A percentile compares a stretch with the other conserved stretches of the same genome.
phyloP scores from a whole-genome alignment of 2,329 filamentous ascomycete genomes.

The Dothideomycetes sp. region DNA sequence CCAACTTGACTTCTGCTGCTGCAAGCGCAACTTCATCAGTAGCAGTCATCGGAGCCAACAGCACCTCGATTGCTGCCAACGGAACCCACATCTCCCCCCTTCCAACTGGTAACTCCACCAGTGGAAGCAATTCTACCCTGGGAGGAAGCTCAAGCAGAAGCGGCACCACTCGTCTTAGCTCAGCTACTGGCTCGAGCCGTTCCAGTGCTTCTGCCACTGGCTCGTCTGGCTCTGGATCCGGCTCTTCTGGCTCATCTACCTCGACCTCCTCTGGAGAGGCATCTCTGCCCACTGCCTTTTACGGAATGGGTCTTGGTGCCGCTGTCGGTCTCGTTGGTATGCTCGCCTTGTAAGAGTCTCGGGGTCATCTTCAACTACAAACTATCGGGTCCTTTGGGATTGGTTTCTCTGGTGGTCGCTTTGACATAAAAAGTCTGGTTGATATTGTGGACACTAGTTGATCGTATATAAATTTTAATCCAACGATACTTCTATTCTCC shows the following conservation, averaged over 20 bases:
- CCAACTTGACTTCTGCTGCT: constrained; percentile 12
- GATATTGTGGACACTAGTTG: not conserved
- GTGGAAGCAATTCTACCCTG: not conserved
- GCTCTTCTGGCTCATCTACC: constrained; percentile 7
- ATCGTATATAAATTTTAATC: too few species aligned
- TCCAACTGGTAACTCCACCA: constrained; percentile 8
- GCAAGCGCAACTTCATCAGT: constrained; percentile 9
- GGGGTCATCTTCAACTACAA: too few species aligned
- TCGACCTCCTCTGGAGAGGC: constrained; percentile 16
- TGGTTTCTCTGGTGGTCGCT: not conserved
- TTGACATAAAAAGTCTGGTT: not conserved
- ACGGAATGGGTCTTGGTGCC: constrained; percentile 29
- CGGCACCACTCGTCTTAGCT: not conserved
- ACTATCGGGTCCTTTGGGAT: too few species aligned
- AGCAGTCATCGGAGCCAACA: constrained; percentile 8
- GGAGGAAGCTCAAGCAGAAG: too few species aligned
- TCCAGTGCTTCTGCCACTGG: not conserved
- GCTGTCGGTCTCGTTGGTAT: constrained; percentile 30
- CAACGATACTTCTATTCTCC: too few species aligned
- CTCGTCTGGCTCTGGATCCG: constrained; percentile 9
- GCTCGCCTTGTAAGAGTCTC: constrained; percentile 32
- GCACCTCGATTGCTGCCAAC: constrained; percentile 5
- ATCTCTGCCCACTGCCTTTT: constrained; percentile 24
- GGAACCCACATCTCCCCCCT: constrained; percentile 5
- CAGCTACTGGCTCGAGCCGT: not conserved